Evolutionary conservation across 305 asterid genomes (phyloP), one percentile per base, ranked within the genome.

Genomic region (Rubia peregrina): DNA sequence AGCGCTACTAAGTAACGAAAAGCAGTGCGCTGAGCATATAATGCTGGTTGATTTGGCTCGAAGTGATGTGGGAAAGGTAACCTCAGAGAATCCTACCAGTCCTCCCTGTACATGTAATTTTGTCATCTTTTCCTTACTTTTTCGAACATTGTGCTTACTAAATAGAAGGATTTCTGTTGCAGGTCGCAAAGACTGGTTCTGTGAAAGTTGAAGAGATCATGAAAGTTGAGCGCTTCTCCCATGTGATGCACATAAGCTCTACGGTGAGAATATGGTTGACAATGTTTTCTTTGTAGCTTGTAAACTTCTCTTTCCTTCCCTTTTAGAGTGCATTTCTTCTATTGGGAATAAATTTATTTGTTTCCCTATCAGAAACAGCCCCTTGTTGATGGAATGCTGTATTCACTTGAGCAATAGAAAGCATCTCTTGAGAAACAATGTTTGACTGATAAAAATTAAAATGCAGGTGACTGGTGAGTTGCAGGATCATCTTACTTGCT

Each of bases 241-340:
- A 93, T 78, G 96, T 87, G 74, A 93, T 90, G 96, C 97, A 93
- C 86, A 85, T 90, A 70, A 92, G 97, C 83, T 92, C 96, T 56
- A 92, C 96, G 63, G 98, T 88, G 84, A 87, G 96, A 75, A 80
- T 71, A 68, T 44, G 33, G 13, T 46, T 46, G 38, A 4, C 33
- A 61, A 60, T 9, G 46, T 61, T 17, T n/a, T 61, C 9, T 43
- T 61, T 70, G 57, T 42, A 9, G 43, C 74, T 22, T 40, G 21
- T 22, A 19, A 42, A 48, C 16, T 46, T 65, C 9, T 42, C 30
- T 36, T 6, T 3, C 14, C 60, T n/a, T n/a, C n/a, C n/a, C n/a
- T n/a, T n/a, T n/a, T n/a, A n/a, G n/a, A n/a, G 68, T 61, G 44
- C 12, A 44, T 44, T 36, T 55, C 21, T 53, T 12, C 7, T 36